Conservation (phyloP, 2,329 filamentous ascomycete genomes). For the Diaporthe nobilis region DNA sequence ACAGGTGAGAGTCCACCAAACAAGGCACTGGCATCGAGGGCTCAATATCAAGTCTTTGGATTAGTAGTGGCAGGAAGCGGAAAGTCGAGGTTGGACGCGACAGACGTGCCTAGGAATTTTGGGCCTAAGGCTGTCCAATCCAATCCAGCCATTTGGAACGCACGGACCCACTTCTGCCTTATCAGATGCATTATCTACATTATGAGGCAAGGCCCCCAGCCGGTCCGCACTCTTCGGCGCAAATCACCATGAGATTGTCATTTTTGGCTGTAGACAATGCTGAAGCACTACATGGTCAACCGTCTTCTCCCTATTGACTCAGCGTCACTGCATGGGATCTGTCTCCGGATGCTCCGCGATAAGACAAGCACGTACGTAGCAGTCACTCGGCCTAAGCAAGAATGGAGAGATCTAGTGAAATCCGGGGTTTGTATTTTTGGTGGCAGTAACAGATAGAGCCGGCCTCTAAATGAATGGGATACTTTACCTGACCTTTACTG, state of each 20-base stretch:
- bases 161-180: constrained; percentile 2
- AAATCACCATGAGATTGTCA: neutral
- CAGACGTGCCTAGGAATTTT: constrained; percentile 21
- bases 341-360: too few species aligned
- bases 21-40: neutral
- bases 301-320: too few species aligned
- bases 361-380: neutral
- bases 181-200: constrained; percentile 9
- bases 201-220: neutral
- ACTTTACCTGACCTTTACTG: neutral
- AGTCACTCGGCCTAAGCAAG: neutral
- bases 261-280: neutral
- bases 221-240: neutral
- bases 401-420: neutral
- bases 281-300: neutral
- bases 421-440: neutral
- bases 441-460: neutral
- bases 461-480: too few species aligned
- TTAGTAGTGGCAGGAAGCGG: neutral
- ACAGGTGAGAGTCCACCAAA: neutral
- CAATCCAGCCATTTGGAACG: neutral
- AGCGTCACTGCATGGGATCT: neutral
- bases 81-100: constrained; percentile 24
- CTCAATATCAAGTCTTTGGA: neutral
- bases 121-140: neutral